Base-by-base conservation (phyloP, 2,329 filamentous ascomycete genomes). In the Geosmithia putterillii region DNA sequence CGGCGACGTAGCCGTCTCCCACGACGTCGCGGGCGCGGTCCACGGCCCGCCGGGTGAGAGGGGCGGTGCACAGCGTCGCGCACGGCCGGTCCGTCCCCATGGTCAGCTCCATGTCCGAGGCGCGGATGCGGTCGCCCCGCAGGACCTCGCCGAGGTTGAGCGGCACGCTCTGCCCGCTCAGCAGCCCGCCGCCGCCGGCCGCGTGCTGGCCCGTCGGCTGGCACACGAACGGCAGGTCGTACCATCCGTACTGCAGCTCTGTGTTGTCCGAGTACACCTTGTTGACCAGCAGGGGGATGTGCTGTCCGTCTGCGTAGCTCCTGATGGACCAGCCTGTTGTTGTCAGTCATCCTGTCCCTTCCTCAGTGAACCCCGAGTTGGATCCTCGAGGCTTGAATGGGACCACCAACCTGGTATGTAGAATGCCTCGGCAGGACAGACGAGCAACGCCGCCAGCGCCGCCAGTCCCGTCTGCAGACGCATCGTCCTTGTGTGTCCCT, bases 181-280 rank as follows among this genome's bases (percentile, higher is more conserved):
- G 73, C 45, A 89, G 72, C 17, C 79, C 76, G 5, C 77, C 78
- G 32, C 77, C 78, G 34, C 81, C 82, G 42, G 74, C 70, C 51
- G 77, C 76, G 48, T 68, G 71, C 48, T 76, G 71, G 41, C 84
- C 84, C 8, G 79, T 84, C 1, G 85, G 83, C 10, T 84, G 83
- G 56, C 86, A 94, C 43, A 90, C 83, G 59, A 94, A 94, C 7
- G 87, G 86, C 1, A 94, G 78, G 53, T 92, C 84, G 59, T 83
- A 85, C 66, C 90, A 94, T 51, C 86, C 86, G 74, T 88, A 94
- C 60, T 94, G 86, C n/a, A 94, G 69, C 59, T 92, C 83, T 7
- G 85, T 92, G 54, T 85, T 81, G 63, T 94, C 87, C 44, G 86
- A 94, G 62, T 89, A 94, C 53, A 89, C 81, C 61, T 94, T 94